These are phyloP conservation scores for Fusarium aywerte DNA, from an alignment of 2,329 filamentous ascomycete species.

Conservation along the genomic window DNA sequence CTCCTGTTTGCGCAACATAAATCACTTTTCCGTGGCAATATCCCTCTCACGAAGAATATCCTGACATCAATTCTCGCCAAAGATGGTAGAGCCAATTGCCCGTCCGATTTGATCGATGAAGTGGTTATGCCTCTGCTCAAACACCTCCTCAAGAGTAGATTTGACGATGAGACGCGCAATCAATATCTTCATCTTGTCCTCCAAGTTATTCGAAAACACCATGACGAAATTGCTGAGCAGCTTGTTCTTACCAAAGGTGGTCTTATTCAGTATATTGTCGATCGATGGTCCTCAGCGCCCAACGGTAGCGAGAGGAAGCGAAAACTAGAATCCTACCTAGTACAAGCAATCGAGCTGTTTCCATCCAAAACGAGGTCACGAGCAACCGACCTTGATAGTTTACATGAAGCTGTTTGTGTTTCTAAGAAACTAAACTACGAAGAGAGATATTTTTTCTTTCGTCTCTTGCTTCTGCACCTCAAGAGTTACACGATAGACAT, in stretches of 20 bases:
- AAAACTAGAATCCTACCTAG: background rate
- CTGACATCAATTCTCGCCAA: slow-evolving; percentile 20
- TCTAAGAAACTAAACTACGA: background rate
- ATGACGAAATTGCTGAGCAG: background rate
- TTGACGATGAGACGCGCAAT: slow-evolving; percentile 15
- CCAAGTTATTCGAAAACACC: slow-evolving; percentile 14
- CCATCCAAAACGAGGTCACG: background rate
- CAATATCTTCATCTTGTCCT: slow-evolving; percentile 34
- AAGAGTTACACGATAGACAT: slow-evolving; percentile 38
- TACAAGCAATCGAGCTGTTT: slow-evolving; percentile 16
- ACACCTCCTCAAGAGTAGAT: slow-evolving; percentile 27
- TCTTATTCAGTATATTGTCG: slow-evolving; percentile 21
- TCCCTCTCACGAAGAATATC: slow-evolving; percentile 24
- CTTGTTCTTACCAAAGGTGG: background rate
- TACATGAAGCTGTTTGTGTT: background rate
- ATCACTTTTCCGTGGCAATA: slow-evolving; percentile 32
- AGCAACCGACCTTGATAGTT: background rate
- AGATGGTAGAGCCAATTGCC: slow-evolving; percentile 13
- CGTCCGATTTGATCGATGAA: slow-evolving; percentile 31
- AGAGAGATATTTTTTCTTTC: slow-evolving; percentile 40
- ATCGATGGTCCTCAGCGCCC: slow-evolving; percentile 24
- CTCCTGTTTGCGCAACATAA: slow-evolving; percentile 3
- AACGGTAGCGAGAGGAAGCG: background rate
- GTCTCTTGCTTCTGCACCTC: slow-evolving; percentile 36
- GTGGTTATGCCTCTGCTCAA: slow-evolving; percentile 40